Percentiles rank a stretch among this genome's conserved stretches.
Evolutionary conservation across 441 rosid species (phyloP).

Genomic region (Arabidopsis hybrid): DNA sequence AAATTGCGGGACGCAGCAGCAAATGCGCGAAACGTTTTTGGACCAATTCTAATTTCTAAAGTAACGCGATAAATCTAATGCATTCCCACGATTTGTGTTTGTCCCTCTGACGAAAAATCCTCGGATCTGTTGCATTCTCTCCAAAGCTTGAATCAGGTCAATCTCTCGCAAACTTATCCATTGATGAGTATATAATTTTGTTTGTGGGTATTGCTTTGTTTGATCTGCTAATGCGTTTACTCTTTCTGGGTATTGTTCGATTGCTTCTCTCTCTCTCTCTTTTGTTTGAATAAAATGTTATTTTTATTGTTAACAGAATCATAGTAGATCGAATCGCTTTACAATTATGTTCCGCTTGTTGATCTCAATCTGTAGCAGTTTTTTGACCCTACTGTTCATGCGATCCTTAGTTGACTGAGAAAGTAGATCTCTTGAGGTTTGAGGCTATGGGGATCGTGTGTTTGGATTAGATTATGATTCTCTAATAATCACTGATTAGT

Average conservation of each 20-base stretch:
- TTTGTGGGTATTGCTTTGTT: conserved; percentile 25
- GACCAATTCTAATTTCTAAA: conserved; percentile 41
- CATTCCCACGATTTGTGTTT: conserved; percentile 26
- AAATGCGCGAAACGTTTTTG: conserved; percentile 43
- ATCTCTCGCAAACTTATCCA: conserved; percentile 10
- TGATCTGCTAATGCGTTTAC: not conserved
- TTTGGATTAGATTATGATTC: not conserved
- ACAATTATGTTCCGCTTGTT: not conserved
- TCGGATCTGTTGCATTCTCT: conserved; percentile 42
- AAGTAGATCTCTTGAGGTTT: conserved; percentile 23
- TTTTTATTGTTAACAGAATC: conserved; percentile 9
- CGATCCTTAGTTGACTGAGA: conserved; percentile 11
- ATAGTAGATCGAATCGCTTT: not conserved
- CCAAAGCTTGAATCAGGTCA: conserved; percentile 38
- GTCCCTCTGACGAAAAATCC: conserved; percentile 15
- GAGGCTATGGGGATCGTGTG: conserved; percentile 6
- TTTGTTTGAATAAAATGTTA: conserved; percentile 3
- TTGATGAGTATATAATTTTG: not conserved
- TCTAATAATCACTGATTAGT: not conserved
- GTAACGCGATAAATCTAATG: conserved; percentile 25
- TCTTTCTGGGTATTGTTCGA: conserved; percentile 9
- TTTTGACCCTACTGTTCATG: not conserved
- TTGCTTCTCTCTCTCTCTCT: not conserved
- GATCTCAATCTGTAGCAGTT: not conserved
- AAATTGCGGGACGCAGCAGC: conserved; percentile 45